Evolutionary conservation across 352 stramenopile genomes (phyloP).

Genomic region (Phytophthora melonis): DNA sequence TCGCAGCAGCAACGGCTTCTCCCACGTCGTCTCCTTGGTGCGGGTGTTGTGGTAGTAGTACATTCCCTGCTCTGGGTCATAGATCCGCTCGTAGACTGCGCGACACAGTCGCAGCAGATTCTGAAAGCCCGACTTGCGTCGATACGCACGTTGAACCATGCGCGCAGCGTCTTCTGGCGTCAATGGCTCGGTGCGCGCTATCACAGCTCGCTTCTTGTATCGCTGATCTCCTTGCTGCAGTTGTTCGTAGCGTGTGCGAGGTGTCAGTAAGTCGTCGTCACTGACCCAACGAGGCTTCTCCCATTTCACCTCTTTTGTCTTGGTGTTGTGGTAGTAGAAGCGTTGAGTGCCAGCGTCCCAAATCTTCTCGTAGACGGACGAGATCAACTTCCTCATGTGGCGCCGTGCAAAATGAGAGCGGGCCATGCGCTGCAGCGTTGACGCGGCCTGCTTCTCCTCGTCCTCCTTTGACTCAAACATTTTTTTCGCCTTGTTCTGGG

Average conservation of each 20-base stretch:
- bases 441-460: constrained; percentile 40
- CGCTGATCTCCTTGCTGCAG: constrained; percentile 1
- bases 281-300: constrained; percentile 69
- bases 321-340: constrained; percentile 88
- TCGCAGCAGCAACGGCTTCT: constrained; percentile 64
- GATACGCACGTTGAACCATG: constrained; percentile 70
- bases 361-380: constrained; percentile 84
- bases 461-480: constrained; percentile 38
- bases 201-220: constrained; percentile 4
- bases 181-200: constrained; percentile 19
- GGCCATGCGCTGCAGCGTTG: constrained; percentile 64
- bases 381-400: constrained; percentile 67
- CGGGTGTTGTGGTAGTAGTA: constrained; percentile 89
- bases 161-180: constrained; percentile 50
- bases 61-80: constrained; percentile 51
- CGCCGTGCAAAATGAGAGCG: constrained; percentile 58
- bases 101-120: constrained; percentile 54
- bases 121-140: constrained; percentile 54
- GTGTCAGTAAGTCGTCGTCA: constrained; percentile 70
- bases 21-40: constrained; percentile 75
- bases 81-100: constrained; percentile 77
- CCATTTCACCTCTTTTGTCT: constrained; percentile 76
- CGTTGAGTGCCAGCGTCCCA: constrained; percentile 56
- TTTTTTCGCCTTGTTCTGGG: constrained; percentile 9
- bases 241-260: constrained; percentile 44